Conservation (phyloP, 345 rosid species). For the Bruguiera sexangula region DNA sequence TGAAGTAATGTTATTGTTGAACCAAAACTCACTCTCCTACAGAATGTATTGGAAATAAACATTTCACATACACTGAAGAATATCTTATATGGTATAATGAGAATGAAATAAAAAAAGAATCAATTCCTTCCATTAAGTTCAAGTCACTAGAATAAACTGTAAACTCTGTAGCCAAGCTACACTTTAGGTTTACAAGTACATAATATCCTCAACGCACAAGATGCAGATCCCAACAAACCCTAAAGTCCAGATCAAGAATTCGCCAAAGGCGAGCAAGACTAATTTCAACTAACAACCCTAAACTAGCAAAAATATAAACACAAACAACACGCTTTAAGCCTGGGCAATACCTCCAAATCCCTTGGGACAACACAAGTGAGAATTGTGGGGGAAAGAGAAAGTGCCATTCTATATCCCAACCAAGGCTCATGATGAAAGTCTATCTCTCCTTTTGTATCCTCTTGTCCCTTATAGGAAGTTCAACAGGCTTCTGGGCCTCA, state of each 20-base stretch:
- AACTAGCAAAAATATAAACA: constrained; percentile 15
- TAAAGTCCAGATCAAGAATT: constrained; percentile 1
- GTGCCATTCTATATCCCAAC: constrained; percentile 3
- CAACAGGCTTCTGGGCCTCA: constrained; percentile 81
- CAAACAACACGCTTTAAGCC: constrained; percentile 7
- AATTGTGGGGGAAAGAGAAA: background rate
- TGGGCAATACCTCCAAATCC: constrained; percentile 1
- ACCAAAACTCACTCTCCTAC: no score
- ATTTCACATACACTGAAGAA: no score
- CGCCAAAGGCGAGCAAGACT: constrained; percentile 4
- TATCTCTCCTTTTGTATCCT: constrained; percentile 61
- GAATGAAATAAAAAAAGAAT: background rate
- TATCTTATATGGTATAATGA: no score
- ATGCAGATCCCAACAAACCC: background rate
- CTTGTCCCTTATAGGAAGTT: constrained; percentile 85
- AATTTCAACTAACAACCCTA: constrained; percentile 11
- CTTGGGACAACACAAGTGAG: background rate
- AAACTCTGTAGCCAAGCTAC: background rate
- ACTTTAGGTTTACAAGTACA: constrained; percentile 3
- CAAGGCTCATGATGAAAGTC: background rate
- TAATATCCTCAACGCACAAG: constrained; percentile 7
- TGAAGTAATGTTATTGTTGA: no score
- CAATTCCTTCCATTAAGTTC: background rate
- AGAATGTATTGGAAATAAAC: no score
- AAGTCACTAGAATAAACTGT: no score